Conservation (phyloP, 2,329 filamentous ascomycete genomes). For the Emergomyces orientalis region DNA sequence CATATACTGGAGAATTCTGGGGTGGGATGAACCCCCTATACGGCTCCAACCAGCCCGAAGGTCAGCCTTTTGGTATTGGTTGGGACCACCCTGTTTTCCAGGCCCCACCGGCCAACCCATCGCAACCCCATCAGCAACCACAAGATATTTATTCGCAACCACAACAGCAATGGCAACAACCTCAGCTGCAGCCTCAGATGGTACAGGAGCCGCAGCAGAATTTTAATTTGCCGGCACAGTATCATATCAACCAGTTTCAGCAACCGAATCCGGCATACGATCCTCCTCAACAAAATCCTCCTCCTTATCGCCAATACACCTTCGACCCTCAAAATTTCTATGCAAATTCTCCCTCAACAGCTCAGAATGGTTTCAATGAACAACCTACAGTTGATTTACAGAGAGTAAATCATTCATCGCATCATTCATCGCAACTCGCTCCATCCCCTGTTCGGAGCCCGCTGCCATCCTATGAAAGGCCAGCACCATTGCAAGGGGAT, state of each 20-base stretch:
- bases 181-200: slow-evolving; percentile 8
- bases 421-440: slow-evolving; percentile 6
- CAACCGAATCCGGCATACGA: slow-evolving; percentile 10
- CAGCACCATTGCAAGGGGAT: slow-evolving; percentile 8
- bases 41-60: slow-evolving; percentile 16
- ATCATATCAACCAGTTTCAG: slow-evolving; percentile 18
- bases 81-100: slow-evolving; percentile 33
- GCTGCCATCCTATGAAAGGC: slow-evolving; percentile 6
- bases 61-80: slow-evolving; percentile 26
- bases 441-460: slow-evolving; percentile 1
- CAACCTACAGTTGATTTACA: slow-evolving; percentile 11
- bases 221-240: slow-evolving; percentile 24
- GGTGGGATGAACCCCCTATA: slow-evolving; percentile 28
- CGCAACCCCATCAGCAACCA: slow-evolving; percentile 18
- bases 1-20: slow-evolving; percentile 32
- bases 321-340: slow-evolving; percentile 27
- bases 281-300: slow-evolving; percentile 3
- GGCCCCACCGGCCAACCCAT: slow-evolving; percentile 19
- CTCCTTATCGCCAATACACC: slow-evolving; percentile 27
- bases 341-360: slow-evolving; percentile 10
- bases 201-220: slow-evolving; percentile 15
- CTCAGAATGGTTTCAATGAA: slow-evolving; percentile 7
- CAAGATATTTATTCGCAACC: slow-evolving; percentile 20
- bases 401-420: slow-evolving; percentile 7
- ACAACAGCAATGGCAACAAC: slow-evolving; percentile 18